Evolutionary conservation across 2,329 filamentous ascomycete genomes (phyloP).

Genomic region (Cladosporium sp.): DNA sequence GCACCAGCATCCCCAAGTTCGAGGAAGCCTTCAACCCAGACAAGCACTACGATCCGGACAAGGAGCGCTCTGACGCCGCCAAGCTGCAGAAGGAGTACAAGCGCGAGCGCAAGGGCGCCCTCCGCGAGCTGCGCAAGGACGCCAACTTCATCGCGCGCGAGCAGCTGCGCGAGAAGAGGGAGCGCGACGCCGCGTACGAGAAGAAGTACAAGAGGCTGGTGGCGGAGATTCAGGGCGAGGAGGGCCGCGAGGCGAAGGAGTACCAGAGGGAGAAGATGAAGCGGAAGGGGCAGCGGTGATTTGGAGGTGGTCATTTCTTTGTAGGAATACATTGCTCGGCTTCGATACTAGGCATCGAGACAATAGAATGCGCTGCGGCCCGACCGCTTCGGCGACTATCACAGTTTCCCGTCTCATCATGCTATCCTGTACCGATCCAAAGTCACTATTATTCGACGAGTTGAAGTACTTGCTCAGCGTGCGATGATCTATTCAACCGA

Average conservation of each 20-base stretch:
- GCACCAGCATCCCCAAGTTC: slow-evolving; percentile 84
- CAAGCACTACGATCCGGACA: slow-evolving; percentile 95
- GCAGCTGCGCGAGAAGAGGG: slow-evolving; percentile 86
- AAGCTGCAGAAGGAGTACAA: slow-evolving; percentile 89
- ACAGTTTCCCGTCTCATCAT: too few relatives aligned
- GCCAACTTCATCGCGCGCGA: slow-evolving; percentile 88
- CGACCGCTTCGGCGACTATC: too few relatives aligned
- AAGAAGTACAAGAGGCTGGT: slow-evolving; percentile 90
- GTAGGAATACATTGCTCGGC: too few relatives aligned
- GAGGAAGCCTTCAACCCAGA: slow-evolving; percentile 91
- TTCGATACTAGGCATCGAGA: too few relatives aligned
- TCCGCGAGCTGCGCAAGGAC: slow-evolving; percentile 92
- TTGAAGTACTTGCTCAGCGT: too few relatives aligned
- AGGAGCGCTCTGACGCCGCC: slow-evolving; percentile 75
- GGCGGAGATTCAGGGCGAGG: slow-evolving; percentile 91
- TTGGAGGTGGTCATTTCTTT: neutral
- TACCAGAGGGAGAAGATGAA: slow-evolving; percentile 82
- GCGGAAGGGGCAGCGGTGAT: slow-evolving; percentile 46
- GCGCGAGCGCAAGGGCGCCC: slow-evolving; percentile 87
- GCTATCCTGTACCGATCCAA: too few relatives aligned
- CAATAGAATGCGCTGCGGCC: too few relatives aligned
- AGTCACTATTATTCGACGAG: too few relatives aligned
- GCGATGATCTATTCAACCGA: too few relatives aligned
- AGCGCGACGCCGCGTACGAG: slow-evolving; percentile 87
- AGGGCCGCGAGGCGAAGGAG: slow-evolving; percentile 75